Evolutionary conservation across 2,329 filamentous ascomycete species (phyloP), one percentile per base, ranked within the genome.

Genomic region (Myotisia sp.): DNA sequence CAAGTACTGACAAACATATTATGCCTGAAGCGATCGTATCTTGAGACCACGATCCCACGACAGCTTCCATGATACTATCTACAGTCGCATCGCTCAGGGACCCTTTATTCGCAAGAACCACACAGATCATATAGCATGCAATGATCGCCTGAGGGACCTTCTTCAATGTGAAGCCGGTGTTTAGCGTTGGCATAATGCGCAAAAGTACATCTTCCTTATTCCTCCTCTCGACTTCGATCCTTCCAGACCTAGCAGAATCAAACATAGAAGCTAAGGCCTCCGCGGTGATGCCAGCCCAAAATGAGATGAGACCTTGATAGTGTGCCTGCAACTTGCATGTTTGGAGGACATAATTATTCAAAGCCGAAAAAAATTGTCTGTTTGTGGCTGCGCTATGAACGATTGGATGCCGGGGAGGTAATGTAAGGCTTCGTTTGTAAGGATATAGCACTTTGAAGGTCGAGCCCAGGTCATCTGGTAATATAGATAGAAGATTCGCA

Each of bases 221-320:
- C 49, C 90, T 78, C 45, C 71, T 70, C 55, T 92, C 80, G 3
- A 92, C 68, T 40, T 75, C 73, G 44, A 70, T 70, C 43, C 84
- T 70, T 34, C 86, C 86, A 2, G 84, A 86, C 44, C 73, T 74
- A 41, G 76, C 70, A 36, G 70, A 71, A 48, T 92, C 83, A 38
- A 95, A 60, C 64, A 90, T 84, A 19, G 76, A 78, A 42, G 82
- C 80, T 38, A 92, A 69, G 7, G 86, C 76, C 57, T 98, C 86
- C 0, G 84, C 83, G 54, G 81, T 77, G 33, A 94, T 67, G 29
- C 84, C 79, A 3, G 80, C 84, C 87, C 90, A 98, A 53, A 98
- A 94, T 0, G 82, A 79, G 36, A 93, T 61, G 39, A 94, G 62
- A 1, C 76, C 74, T 24, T 82, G 73, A 46, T 90, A 81, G 35